Evolutionary conservation across 2,329 filamentous ascomycete species (phyloP), one percentile per base, ranked within the genome.

Genomic region (Trichophyton rubrum): DNA sequence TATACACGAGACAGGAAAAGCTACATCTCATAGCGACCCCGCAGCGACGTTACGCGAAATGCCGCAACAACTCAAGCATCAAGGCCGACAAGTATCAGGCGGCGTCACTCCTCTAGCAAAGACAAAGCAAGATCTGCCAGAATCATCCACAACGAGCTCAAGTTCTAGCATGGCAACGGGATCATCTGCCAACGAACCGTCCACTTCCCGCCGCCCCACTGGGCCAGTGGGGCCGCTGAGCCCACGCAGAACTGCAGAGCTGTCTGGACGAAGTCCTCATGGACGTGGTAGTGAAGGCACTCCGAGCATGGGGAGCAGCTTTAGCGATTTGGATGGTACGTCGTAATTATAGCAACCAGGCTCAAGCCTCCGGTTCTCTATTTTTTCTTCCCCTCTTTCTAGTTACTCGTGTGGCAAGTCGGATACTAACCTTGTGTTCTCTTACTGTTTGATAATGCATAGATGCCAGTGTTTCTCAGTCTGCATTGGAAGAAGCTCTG

Each of bases 391-490:
- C 15, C 13, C 6, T 35, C 13, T n/a, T 17, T 33, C 15, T 38
- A 17, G 15, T 38, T 35, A 15, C 17, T n/a, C 27, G 22, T 24
- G 43, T 45, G 35, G 15, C 27, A n/a, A 55, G n/a, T 35, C n/a
- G 24, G 20, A 27, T 55, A 27, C 51, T 55, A 27, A 55, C 49
- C 8, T 53, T 33, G 7, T 55, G 20, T 11, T 38, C 13, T 15
- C 27, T 27, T 13, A 3, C 15, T 55, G 17, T n/a, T 27, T 55
- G 27, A 27, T 55, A 55, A 9, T 20, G 3, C 15, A 17, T 63
- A 82, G 82, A 84, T 73, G 78, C 82, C 6, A 84, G 82, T 63
- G 80, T 86, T 22, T 85, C 83, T 58, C 82, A 85, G 67, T 84
- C 81, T 13, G 84, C 84, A 2, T 72, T 86, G 27, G 83, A 86